Conservation (phyloP, 2,329 filamentous ascomycete genomes). For the Trichophaea hybrida region DNA sequence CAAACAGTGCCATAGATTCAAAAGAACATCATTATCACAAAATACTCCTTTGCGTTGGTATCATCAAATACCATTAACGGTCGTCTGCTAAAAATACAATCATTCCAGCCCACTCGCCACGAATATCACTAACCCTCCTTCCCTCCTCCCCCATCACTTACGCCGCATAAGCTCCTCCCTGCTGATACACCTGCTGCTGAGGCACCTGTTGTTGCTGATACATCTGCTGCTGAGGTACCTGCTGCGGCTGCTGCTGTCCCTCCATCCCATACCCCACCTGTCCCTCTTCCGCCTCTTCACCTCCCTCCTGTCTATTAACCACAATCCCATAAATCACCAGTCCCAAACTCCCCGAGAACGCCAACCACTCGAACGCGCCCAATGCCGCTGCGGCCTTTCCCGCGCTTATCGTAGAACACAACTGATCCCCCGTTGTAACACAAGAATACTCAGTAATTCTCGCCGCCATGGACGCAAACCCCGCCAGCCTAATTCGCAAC, state of each 20-base stretch:
- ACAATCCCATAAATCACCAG: neutral
- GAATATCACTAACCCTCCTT: too few relatives aligned
- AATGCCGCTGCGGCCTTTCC: neutral
- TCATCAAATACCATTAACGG: neutral
- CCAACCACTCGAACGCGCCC: slow-evolving; percentile 1
- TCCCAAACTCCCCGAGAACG: neutral
- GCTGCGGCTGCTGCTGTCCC: neutral
- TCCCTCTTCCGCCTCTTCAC: neutral
- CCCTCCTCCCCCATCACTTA: too few relatives aligned
- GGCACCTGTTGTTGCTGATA: neutral
- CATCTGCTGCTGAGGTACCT: neutral
- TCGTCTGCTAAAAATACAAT: neutral
- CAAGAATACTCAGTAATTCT: neutral
- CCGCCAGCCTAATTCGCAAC: neutral
- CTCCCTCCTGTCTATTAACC: neutral
- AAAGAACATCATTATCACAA: neutral
- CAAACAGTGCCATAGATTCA: neutral
- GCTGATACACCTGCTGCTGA: neutral
- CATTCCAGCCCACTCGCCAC: neutral
- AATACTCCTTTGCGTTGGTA: neutral
- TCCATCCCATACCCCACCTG: neutral
- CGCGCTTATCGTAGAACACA: neutral
- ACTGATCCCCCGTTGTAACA: neutral
- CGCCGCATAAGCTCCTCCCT: neutral
- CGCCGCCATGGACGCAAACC: neutral